phyloP scores from a whole-genome alignment of 2,329 filamentous ascomycete genomes.

The Didymosphaeria variabile region DNA sequence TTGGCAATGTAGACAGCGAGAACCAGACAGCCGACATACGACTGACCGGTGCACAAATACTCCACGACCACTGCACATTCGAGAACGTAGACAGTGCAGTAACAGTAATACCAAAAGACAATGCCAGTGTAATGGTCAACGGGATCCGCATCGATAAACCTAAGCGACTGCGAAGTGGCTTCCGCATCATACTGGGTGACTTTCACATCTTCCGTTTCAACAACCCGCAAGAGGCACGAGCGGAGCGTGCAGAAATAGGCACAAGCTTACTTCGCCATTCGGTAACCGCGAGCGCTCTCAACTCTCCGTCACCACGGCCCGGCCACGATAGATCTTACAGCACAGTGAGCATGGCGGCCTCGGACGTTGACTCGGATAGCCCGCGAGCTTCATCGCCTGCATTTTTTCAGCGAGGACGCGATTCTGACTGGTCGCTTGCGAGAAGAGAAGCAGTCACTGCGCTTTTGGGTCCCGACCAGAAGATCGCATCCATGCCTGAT shows the following conservation, averaged over 20 bases:
- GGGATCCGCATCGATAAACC: slow-evolving; percentile 88
- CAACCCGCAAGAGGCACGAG: slow-evolving; percentile 93
- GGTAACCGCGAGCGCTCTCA: slow-evolving; percentile 70
- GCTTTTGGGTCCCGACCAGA: slow-evolving; percentile 88
- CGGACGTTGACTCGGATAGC: slow-evolving; percentile 76
- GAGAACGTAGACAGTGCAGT: slow-evolving; percentile 93
- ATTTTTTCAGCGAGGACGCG: slow-evolving; percentile 71
- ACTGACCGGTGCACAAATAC: slow-evolving; percentile 90
- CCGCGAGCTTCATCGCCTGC: slow-evolving; percentile 83
- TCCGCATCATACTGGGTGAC: slow-evolving; percentile 93
- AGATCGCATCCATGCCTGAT: slow-evolving; percentile 87
- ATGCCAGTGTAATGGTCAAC: slow-evolving; percentile 98
- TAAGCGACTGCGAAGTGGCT: slow-evolving; percentile 87
- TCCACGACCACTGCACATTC: slow-evolving; percentile 92
- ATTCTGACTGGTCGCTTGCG: slow-evolving; percentile 95
- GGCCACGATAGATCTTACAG: slow-evolving; percentile 75
- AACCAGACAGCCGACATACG: slow-evolving; percentile 83
- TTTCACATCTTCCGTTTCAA: slow-evolving; percentile 99
- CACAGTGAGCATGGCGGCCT: slow-evolving; percentile 76
- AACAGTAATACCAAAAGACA: slow-evolving; percentile 87
- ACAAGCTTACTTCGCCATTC: slow-evolving; percentile 85
- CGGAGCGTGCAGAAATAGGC: slow-evolving; percentile 84
- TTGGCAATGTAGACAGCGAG: slow-evolving; percentile 91
- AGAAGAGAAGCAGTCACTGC: slow-evolving; percentile 91
- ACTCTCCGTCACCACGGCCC: slow-evolving; percentile 67